Evolutionary conservation across 1,284 basidiomycete species (phyloP).

Genomic region (Sphaerobolus stellatus): DNA sequence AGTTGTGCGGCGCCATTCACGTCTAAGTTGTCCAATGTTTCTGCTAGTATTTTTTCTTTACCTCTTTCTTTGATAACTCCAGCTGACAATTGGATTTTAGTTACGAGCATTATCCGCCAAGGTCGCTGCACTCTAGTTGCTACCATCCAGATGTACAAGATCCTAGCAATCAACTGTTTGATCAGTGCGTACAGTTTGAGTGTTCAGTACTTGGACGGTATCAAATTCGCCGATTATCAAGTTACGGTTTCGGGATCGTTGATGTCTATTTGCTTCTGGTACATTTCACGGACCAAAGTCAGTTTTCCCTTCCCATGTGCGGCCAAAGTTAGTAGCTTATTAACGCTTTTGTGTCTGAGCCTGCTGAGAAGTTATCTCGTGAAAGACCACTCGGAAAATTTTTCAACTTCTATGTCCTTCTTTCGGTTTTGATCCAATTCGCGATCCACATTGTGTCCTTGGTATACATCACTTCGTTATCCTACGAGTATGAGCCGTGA

Average conservation of each 20-base stretch:
- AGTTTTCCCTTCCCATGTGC: constrained; percentile 20
- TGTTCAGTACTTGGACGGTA: constrained; percentile 94
- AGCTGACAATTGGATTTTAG: constrained; percentile 39
- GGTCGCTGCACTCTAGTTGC: constrained; percentile 95
- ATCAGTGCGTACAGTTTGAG: constrained; percentile 95
- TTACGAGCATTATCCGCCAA: constrained; percentile 94
- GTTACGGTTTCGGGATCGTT: constrained; percentile 91
- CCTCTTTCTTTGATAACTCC: constrained; percentile 2
- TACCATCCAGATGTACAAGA: constrained; percentile 99
- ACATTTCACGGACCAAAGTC: constrained; percentile 95
- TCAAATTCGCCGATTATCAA: constrained; percentile 97
- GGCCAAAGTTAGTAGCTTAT: neutral
- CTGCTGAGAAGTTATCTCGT: constrained; percentile 86
- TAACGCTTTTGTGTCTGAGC: constrained; percentile 43
- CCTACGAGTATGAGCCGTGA: constrained; percentile 76
- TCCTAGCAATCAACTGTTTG: constrained; percentile 90
- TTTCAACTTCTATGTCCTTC: constrained; percentile 91
- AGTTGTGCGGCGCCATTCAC: constrained; percentile 97
- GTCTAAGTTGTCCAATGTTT: constrained; percentile 90
- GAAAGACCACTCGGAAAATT: constrained; percentile 93
- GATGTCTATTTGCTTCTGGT: constrained; percentile 96
- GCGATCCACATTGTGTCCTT: constrained; percentile 85
- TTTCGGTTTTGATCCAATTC: constrained; percentile 90
- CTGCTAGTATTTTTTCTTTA: constrained; percentile 66
- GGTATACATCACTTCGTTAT: constrained; percentile 87